phyloP scores from a whole-genome alignment of 2,329 filamentous ascomycete species.

The Fonsecaea multimorphosa region DNA sequence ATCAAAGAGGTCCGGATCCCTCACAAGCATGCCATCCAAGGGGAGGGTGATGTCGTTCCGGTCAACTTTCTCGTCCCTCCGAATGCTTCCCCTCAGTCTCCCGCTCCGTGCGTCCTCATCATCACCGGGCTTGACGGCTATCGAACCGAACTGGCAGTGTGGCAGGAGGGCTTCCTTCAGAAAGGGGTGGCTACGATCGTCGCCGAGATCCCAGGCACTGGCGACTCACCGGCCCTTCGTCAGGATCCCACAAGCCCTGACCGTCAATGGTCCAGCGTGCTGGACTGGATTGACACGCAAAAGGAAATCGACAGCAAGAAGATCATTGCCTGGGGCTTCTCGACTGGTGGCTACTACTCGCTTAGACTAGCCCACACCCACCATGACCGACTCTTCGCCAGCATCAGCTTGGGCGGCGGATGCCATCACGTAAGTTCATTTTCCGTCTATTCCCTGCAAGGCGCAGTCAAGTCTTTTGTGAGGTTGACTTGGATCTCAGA shows the following conservation, averaged over 20 bases:
- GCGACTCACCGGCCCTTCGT: slow-evolving; percentile 69
- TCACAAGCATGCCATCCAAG: slow-evolving; percentile 57
- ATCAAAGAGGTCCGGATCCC: slow-evolving; percentile 68
- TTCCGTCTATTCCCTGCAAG: background rate
- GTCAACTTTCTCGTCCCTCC: slow-evolving; percentile 69
- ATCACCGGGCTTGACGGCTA: slow-evolving; percentile 67
- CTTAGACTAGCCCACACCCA: slow-evolving; percentile 65
- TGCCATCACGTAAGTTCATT: slow-evolving; percentile 51
- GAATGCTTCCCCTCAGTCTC: slow-evolving; percentile 49
- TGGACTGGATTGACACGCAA: slow-evolving; percentile 61
- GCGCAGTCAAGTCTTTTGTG: background rate
- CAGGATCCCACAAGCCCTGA: slow-evolving; percentile 64
- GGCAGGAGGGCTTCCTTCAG: slow-evolving; percentile 39
- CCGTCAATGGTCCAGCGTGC: slow-evolving; percentile 59
- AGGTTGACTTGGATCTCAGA: slow-evolving; percentile 39
- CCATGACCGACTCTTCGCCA: slow-evolving; percentile 56
- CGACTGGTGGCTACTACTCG: slow-evolving; percentile 65
- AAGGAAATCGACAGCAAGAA: slow-evolving; percentile 55
- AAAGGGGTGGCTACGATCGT: slow-evolving; percentile 63
- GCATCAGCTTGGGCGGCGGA: slow-evolving; percentile 62
- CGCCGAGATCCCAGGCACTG: slow-evolving; percentile 70
- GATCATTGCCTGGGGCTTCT: slow-evolving; percentile 62
- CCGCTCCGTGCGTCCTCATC: slow-evolving; percentile 60
- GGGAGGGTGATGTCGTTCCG: slow-evolving; percentile 65
- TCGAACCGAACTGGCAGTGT: slow-evolving; percentile 55